Percentiles rank a stretch among this genome's conserved stretches.
These are phyloP conservation scores for Acanthamoeba polyphaga DNA, from an alignment of 208 protist genomes.

Conservation along the genomic window DNA sequence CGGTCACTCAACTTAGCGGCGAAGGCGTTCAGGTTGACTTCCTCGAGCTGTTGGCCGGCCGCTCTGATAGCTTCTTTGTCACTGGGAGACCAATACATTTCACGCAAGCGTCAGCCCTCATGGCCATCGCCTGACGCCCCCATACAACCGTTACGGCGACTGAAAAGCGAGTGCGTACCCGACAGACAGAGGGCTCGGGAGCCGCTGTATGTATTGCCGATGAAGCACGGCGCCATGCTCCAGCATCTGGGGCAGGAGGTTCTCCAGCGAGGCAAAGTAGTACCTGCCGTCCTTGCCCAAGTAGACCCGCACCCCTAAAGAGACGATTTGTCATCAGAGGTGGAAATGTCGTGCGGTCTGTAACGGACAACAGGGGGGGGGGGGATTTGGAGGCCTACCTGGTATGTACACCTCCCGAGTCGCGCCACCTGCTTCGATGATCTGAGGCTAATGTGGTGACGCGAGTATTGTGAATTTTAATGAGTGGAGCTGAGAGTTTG, in stretches of 20 bases:
- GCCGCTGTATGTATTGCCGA: neutral
- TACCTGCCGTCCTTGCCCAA: constrained; percentile 26
- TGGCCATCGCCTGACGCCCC: too few species aligned
- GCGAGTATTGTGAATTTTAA: neutral
- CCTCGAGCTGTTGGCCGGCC: neutral
- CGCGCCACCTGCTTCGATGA: neutral
- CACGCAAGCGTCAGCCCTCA: neutral
- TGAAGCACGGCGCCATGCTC: neutral
- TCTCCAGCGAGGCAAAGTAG: constrained; percentile 11
- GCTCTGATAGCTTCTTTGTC: neutral
- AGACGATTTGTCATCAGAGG: neutral
- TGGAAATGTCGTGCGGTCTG: neutral
- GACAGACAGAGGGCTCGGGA: neutral
- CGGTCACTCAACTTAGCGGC: neutral
- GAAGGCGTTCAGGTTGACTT: neutral
- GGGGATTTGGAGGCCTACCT: neutral
- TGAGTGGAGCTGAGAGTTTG: neutral
- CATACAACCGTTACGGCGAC: too few species aligned
- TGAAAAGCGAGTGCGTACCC: neutral
- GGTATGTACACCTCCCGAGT: constrained; percentile 1
- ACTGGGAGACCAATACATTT: neutral
- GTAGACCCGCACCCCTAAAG: constrained; percentile 20
- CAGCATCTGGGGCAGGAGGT: neutral
- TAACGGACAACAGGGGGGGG: neutral
- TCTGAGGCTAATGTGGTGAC: neutral